These are phyloP conservation scores for Trichoderma reesei DNA, from an alignment of 495 filamentous ascomycete genomes.

Conservation along the genomic window DNA sequence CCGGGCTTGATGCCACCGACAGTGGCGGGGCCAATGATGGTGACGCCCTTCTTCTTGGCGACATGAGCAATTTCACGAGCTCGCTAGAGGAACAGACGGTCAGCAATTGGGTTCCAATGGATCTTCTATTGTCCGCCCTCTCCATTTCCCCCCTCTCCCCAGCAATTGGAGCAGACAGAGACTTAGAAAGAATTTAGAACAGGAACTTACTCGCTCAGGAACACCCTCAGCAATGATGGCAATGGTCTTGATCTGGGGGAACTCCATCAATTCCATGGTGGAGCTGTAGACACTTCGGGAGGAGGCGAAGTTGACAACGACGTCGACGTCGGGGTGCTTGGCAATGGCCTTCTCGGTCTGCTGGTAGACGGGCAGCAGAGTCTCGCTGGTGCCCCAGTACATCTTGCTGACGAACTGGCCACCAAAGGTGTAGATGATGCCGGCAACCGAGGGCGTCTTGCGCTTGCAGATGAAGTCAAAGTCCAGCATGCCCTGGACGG, in stretches of 20 bases:
- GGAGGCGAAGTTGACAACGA: slow-evolving; percentile 97
- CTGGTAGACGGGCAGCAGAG: slow-evolving; percentile 96
- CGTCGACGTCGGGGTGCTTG: slow-evolving; percentile 96
- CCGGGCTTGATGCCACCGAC: slow-evolving; percentile 99
- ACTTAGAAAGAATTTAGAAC: background rate
- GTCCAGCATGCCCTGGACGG: slow-evolving; percentile 99
- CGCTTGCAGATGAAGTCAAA: slow-evolving; percentile 99
- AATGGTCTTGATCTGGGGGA: slow-evolving; percentile 92
- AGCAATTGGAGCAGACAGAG: no score
- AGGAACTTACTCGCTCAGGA: slow-evolving; percentile 73
- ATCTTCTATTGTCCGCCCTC: background rate
- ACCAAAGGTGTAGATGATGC: slow-evolving; percentile 99
- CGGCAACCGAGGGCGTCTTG: slow-evolving; percentile 87
- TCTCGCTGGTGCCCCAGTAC: slow-evolving; percentile 99
- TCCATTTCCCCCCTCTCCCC: no score
- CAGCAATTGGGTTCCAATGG: background rate
- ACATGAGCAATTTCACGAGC: slow-evolving; percentile 94
- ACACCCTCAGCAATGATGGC: slow-evolving; percentile 99
- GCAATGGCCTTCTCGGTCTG: slow-evolving; percentile 84
- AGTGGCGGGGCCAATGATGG: slow-evolving; percentile 96
- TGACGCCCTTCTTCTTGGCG: slow-evolving; percentile 95
- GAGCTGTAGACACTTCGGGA: slow-evolving; percentile 96
- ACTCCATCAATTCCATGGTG: slow-evolving; percentile 97
- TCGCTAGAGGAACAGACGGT: slow-evolving; percentile 44
- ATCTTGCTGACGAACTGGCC: slow-evolving; percentile 99